phyloP scores from a whole-genome alignment of 73 alveolate species.

The Effrenium voratum region DNA sequence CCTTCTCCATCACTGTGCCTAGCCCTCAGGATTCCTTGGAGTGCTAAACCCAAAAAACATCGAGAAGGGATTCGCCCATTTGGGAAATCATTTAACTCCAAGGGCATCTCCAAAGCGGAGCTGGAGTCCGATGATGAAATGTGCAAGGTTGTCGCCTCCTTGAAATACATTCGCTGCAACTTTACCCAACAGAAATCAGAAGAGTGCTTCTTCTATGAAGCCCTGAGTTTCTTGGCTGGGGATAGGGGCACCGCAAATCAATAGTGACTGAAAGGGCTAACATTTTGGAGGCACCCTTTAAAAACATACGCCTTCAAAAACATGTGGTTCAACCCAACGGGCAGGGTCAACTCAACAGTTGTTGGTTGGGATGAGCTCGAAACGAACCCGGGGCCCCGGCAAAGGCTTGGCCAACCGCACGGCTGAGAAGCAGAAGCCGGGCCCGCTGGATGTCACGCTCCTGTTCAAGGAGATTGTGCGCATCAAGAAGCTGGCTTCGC shows the following conservation, averaged over 20 bases:
- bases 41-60: not conserved
- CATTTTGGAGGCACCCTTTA: not conserved
- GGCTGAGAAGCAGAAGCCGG: conserved; percentile 8
- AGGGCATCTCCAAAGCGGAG: not conserved
- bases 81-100: not conserved
- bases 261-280: not conserved
- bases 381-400: not conserved
- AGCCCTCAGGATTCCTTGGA: not conserved
- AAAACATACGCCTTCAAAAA: not conserved
- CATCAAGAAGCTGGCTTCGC: not conserved
- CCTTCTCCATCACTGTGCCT: not conserved
- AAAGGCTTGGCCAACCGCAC: not conserved
- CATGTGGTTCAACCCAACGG: not conserved
- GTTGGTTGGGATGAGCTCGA: not conserved
- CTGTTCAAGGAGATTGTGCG: not conserved
- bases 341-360: not conserved
- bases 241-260: not conserved
- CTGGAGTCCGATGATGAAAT: not conserved
- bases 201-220: conserved; percentile 1
- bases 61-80: not conserved
- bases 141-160: not conserved
- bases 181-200: not conserved
- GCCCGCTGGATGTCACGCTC: not conserved
- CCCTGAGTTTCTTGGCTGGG: not conserved
- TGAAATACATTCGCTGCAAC: conserved; percentile 9